phyloP scores from a whole-genome alignment of 176 grass and related monocot species.

The Hsuehochloa calcarea region DNA sequence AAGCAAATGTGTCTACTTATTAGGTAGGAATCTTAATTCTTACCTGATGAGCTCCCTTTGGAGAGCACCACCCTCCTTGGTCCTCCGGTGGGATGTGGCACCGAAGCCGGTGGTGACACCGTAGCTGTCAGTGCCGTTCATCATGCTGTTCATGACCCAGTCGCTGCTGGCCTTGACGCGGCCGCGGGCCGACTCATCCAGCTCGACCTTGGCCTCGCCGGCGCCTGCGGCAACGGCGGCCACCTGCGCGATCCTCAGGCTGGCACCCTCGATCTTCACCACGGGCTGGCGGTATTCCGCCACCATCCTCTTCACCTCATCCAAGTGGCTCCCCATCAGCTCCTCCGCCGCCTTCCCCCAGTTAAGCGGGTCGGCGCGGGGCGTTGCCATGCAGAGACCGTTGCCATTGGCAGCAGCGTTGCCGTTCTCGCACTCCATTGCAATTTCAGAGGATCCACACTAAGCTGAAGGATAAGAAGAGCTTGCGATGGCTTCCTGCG shows the following conservation, averaged over 20 bases:
- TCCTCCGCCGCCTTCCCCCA: conserved; percentile 53
- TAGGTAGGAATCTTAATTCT: neutral
- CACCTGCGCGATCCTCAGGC: conserved; percentile 47
- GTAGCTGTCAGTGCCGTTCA: conserved; percentile 56
- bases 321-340: conserved; percentile 47
- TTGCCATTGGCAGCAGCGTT: conserved; percentile 9
- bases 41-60: conserved; percentile 65
- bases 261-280: conserved; percentile 54
- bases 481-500: neutral
- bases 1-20: neutral
- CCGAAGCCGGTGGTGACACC: conserved; percentile 68
- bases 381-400: conserved; percentile 23
- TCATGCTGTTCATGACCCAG: conserved; percentile 67
- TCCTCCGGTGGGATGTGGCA: conserved; percentile 49
- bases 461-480: neutral
- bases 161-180: conserved; percentile 59
- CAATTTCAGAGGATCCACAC: neutral
- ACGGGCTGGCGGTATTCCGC: conserved; percentile 40
- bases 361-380: conserved; percentile 50
- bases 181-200: conserved; percentile 40
- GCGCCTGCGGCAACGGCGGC: conserved; percentile 32
- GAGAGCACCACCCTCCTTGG: conserved; percentile 54
- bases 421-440: conserved; percentile 42
- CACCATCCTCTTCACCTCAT: conserved; percentile 65
- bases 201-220: conserved; percentile 35